Evolutionary conservation across 208 protist genomes (phyloP).

Genomic region (Endotrypanum monterogeii): DNA sequence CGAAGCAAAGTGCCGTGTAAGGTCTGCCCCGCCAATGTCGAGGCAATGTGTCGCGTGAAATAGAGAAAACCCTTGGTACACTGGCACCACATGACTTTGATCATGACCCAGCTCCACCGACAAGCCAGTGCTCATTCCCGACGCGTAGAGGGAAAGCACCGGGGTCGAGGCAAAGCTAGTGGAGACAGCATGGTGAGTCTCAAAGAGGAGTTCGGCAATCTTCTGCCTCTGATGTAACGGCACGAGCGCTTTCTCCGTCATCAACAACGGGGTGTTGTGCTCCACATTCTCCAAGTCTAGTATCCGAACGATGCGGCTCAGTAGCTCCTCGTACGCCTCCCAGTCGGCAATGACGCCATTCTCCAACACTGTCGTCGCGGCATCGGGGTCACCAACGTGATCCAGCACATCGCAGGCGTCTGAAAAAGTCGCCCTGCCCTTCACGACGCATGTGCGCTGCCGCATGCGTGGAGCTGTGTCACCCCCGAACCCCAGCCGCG

Average conservation of each 20-base stretch:
- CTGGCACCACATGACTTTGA: conserved; percentile 97
- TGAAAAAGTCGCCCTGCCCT: conserved; percentile 37
- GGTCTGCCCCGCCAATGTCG: conserved; percentile 75
- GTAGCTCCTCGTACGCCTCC: conserved; percentile 85
- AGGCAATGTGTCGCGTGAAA: conserved; percentile 92
- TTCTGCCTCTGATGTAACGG: conserved; percentile 81
- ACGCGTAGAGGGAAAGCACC: conserved; percentile 88
- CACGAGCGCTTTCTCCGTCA: conserved; percentile 90
- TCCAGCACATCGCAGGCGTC: conserved; percentile 52
- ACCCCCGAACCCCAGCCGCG: conserved; percentile 83
- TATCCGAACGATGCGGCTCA: conserved; percentile 73
- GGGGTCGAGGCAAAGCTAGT: conserved; percentile 79
- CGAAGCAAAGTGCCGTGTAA: conserved; percentile 57
- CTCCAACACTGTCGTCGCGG: conserved; percentile 38
- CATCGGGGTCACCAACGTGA: conserved; percentile 15
- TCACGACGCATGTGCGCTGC: conserved; percentile 71
- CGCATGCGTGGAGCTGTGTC: conserved; percentile 82
- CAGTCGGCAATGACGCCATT: conserved; percentile 79
- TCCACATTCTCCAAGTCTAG: conserved; percentile 59
- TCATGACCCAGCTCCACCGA: conserved; percentile 97
- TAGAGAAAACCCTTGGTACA: conserved; percentile 96
- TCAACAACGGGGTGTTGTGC: conserved; percentile 71
- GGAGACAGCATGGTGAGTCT: conserved; percentile 69
- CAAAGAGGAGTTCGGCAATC: conserved; percentile 89
- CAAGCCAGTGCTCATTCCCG: conserved; percentile 82